These are phyloP conservation scores for Barbarea vulgaris DNA, from an alignment of 345 rosid species.

Conservation along the genomic window DNA sequence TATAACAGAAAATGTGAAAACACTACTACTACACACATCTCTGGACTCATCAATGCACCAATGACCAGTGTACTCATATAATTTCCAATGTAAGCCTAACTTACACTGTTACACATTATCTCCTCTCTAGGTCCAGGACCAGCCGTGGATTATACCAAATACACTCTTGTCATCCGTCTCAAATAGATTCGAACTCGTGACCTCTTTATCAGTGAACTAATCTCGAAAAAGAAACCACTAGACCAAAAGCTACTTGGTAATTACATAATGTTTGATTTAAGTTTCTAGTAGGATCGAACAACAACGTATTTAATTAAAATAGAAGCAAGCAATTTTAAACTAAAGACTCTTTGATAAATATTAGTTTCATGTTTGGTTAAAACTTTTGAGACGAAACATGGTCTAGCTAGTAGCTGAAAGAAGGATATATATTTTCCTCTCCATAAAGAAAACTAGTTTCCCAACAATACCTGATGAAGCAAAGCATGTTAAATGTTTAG, in stretches of 20 bases:
- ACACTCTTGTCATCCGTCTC: too few relatives aligned
- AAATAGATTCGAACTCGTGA: too few relatives aligned
- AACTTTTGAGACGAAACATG: not conserved
- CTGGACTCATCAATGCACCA: not conserved
- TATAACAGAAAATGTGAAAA: not conserved
- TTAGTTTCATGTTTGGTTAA: not conserved
- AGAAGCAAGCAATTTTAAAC: not conserved
- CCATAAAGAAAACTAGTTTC: not conserved
- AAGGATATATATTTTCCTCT: not conserved
- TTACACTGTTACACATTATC: not conserved
- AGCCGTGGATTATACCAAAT: too few relatives aligned
- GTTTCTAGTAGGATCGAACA: not conserved
- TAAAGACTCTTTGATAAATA: not conserved
- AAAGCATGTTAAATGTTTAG: too few relatives aligned
- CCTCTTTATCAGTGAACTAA: too few relatives aligned
- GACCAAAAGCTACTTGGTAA: too few relatives aligned
- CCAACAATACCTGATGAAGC: not conserved
- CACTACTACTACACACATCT: conserved; percentile 5
- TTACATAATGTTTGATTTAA: not conserved
- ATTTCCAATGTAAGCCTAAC: not conserved
- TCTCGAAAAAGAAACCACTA: too few relatives aligned
- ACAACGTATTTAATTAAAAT: not conserved
- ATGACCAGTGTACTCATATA: not conserved
- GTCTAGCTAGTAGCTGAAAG: not conserved
- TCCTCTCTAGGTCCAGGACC: too few relatives aligned